Base-by-base conservation (phyloP, 78 protist species). In the Paratrimastix pyriformis region DNA sequence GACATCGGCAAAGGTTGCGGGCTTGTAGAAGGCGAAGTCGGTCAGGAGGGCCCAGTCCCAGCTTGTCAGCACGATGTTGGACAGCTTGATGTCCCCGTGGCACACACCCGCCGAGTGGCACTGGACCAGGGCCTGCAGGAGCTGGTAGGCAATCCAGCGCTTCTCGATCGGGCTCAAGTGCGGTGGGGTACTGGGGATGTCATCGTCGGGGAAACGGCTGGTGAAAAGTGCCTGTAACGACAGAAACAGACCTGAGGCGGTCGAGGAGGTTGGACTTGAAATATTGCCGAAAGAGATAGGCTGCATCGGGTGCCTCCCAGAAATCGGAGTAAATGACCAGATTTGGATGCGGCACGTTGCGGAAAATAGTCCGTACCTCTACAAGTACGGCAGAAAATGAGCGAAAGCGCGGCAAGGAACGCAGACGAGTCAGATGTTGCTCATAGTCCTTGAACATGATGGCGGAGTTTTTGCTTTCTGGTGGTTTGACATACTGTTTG, bases 131-230 rank as follows among this genome's bases (percentile, higher is more conserved):
- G 87, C 93, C 4, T 38, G 18, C 37, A 92, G 68, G 43, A 92
- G 73, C 80, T 92, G 96, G 82, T 60, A 92, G 13, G 89, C 59
- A 44, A 92, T 48, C 88, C 91, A 92, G 38, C 40, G 58, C 74
- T 84, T 86, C 73, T 92, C 96, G 26, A 78, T 37, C 44, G 48
- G 30, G 7, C 74, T 73, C 11, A 92, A 83, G 48, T 83, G 77
- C 15, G 96, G 96, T 4, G 86, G 80, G 59, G 93, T 81, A 46
- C 86, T 60, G 39, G 1, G 50, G 37, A 39, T 39, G 37, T 59
- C 43, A 37, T 15, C 15, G 35, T 0, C 45, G 46, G n/a, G n/a
- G n/a, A n/a, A n/a, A n/a, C n/a, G n/a, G n/a, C n/a, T n/a, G n/a
- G n/a, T n/a, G n/a, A n/a, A n/a, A n/a, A n/a, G n/a, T n/a, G n/a